Evolutionary conservation across 177 flowering plant species (phyloP), one percentile per base, ranked within the genome.

Genomic region (Vitis hybrid): DNA sequence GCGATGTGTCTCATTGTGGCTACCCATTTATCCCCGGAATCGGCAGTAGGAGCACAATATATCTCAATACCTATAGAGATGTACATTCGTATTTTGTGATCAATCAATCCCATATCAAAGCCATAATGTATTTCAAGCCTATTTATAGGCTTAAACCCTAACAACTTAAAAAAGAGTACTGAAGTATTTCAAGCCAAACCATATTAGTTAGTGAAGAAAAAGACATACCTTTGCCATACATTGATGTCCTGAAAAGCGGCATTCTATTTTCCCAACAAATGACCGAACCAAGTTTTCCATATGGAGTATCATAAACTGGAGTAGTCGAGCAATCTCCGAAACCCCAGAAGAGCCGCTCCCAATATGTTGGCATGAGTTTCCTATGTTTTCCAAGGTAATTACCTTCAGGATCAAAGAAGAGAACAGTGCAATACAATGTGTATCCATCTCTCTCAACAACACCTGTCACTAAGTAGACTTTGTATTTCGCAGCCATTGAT

Each of bases 271-370:
- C 24, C 24, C 24, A 24, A 24, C 24, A 24, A 24, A 95, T 90
- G 56, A 89, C 92, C 48, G 93, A 94, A 73, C 99, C 97, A n/a
- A 93, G 84, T 73, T 91, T 93, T 35, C 98, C 99, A 72, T 89
- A 56, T 11, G 93, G 81, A 70, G 98, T 95, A 3, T 93, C 96
- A 78, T 77, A 90, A 32, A 95, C 97, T 1, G 98, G 98, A 68
- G 90, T 81, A 3, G 97, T 91, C 1, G 99, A 93, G 21, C 98
- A 97, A 81, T 95, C 99, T 21, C 98, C 99, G 77, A 91, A 93
- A 2, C 98, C 98, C 99, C 99, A 95, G 27, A 95, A 86, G 1
- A 89, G 71, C 21, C 94, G 94, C 77, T 95, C 98, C 70, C 89
- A 60, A 13, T 90, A 92, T 18, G 97, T 93, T 19, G 98, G 99